Evolutionary conservation across 352 stramenopile genomes (phyloP).

Genomic region (Globisporangium cederbergense): DNA sequence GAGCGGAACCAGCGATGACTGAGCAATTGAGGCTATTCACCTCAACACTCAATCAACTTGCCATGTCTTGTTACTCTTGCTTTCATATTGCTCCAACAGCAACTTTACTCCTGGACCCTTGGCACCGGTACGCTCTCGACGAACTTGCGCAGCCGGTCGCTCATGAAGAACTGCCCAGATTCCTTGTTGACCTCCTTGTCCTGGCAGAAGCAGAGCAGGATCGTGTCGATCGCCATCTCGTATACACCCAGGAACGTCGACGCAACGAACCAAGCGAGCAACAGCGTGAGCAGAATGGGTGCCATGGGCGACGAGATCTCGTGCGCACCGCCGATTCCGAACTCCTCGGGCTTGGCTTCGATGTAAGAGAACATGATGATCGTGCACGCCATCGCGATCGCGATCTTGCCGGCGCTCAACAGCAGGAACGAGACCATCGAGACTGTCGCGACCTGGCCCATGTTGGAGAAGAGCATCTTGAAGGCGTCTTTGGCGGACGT

Average conservation of each 20-base stretch:
- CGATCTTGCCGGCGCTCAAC: slow-evolving; percentile 91
- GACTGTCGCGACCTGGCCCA: slow-evolving; percentile 86
- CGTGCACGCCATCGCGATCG: slow-evolving; percentile 53
- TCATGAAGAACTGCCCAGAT: slow-evolving; percentile 75
- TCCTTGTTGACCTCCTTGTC: slow-evolving; percentile 82
- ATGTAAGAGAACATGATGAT: slow-evolving; percentile 62
- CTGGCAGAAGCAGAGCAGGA: slow-evolving; percentile 95
- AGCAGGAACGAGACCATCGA: slow-evolving; percentile 90
- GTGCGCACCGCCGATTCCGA: slow-evolving; percentile 42
- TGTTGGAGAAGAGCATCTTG: slow-evolving; percentile 89
- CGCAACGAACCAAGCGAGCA: slow-evolving; percentile 92
- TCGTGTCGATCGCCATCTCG: slow-evolving; percentile 94
- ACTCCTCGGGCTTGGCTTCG: slow-evolving; percentile 48
- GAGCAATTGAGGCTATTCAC: no score
- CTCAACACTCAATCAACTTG: no score
- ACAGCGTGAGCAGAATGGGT: slow-evolving; percentile 86
- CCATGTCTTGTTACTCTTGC: background rate
- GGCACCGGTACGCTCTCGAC: slow-evolving; percentile 54
- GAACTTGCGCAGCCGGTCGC: slow-evolving; percentile 63
- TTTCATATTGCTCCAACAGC: background rate
- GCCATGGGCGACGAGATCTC: slow-evolving; percentile 81
- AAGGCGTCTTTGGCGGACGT: slow-evolving; percentile 90
- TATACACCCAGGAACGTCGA: slow-evolving; percentile 94
- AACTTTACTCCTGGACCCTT: slow-evolving; percentile 4
- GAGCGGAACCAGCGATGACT: no score